Percentiles rank a stretch among this genome's conserved stretches.
These are phyloP conservation scores for Vitis hybrid DNA, from an alignment of 177 flowering plant species.

Conservation along the genomic window DNA sequence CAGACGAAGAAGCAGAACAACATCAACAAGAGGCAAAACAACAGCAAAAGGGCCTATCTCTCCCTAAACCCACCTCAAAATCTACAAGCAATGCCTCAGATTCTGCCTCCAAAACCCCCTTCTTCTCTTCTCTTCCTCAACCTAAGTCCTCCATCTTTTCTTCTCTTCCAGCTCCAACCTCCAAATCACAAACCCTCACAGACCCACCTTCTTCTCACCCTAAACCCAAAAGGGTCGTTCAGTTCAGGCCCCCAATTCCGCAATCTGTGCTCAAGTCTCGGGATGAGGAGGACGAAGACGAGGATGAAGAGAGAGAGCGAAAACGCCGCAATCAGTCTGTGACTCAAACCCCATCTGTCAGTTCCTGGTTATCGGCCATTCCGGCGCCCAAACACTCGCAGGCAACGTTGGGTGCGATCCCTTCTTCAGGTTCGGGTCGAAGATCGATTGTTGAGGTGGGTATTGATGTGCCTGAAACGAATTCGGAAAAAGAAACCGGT, in stretches of 20 bases:
- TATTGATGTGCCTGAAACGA: slow-evolving; percentile 26
- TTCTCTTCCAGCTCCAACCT: slow-evolving; percentile 32
- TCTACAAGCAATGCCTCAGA: too few relatives aligned
- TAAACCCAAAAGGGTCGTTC: slow-evolving; percentile 56
- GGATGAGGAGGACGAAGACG: slow-evolving; percentile 53
- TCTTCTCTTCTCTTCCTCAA: slow-evolving; percentile 35
- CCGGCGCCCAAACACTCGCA: slow-evolving; percentile 73
- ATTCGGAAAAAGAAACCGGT: slow-evolving; percentile 9
- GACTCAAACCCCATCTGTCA: slow-evolving; percentile 33
- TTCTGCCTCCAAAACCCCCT: neutral
- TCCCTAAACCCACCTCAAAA: too few relatives aligned
- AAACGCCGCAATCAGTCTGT: slow-evolving; percentile 25
- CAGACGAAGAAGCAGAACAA: slow-evolving; percentile 64
- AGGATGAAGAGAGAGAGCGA: slow-evolving; percentile 28
- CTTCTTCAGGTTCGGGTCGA: slow-evolving; percentile 44
- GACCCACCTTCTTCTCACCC: slow-evolving; percentile 13
- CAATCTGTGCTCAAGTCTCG: slow-evolving; percentile 10
- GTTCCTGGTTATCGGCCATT: slow-evolving; percentile 53
- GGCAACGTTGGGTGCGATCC: slow-evolving; percentile 39
- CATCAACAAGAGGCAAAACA: neutral
- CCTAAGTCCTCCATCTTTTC: slow-evolving; percentile 30
- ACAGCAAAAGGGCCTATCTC: too few relatives aligned
- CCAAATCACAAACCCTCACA: neutral
- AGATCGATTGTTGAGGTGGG: slow-evolving; percentile 51
- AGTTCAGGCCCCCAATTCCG: slow-evolving; percentile 56